Evolutionary conservation across 345 rosid genomes (phyloP), one percentile per base, ranked within the genome.

Genomic region (Eucalyptus brandiana): DNA sequence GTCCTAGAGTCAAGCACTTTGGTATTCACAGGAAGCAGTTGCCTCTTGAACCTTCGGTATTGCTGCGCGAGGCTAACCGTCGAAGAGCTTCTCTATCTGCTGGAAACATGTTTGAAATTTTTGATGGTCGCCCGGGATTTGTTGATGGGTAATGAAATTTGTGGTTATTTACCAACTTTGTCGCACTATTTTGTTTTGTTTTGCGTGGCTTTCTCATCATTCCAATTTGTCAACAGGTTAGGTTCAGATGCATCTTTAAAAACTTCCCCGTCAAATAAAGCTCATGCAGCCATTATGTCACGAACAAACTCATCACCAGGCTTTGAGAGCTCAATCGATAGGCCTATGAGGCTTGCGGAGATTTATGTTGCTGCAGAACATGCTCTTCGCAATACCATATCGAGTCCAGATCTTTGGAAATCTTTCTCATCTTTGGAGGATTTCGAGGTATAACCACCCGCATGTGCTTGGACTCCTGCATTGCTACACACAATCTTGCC

Each of bases 281-380:
- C 88, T 50, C 93, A 89, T 83, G 80, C 91, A 86, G 88, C 90
- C 93, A 90, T 94, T 83, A 96, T 96, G 96, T 86, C 92, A 1
- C 95, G 99, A 37, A 95, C 98, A 88, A 92, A 95, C 92, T 98
- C 99, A 87, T 95, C 96, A 89, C 97, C 99, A 48, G 97, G 97
- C 88, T 94, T 97, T 88, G 99, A 97, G 58, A 95, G 96, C 87
- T 96, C 97, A 49, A 92, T 95, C 49, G 97, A 93, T 93, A 94
- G 97, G 88, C 99, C 99, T 86, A 96, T 97, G 99, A 96, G 99
- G 91, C 97, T 97, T 89, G 97, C 99, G 32, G 99, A 98, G 92
- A 96, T 98, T 89, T 96, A 94, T 91, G 98, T 97, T 92, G 99
- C 99, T 34, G 96, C 99, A 89, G 98, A 98, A 94, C 96, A 95